Evolutionary conservation across 495 filamentous ascomycete genomes (phyloP).

Genomic region (Penicillium nucicola): DNA sequence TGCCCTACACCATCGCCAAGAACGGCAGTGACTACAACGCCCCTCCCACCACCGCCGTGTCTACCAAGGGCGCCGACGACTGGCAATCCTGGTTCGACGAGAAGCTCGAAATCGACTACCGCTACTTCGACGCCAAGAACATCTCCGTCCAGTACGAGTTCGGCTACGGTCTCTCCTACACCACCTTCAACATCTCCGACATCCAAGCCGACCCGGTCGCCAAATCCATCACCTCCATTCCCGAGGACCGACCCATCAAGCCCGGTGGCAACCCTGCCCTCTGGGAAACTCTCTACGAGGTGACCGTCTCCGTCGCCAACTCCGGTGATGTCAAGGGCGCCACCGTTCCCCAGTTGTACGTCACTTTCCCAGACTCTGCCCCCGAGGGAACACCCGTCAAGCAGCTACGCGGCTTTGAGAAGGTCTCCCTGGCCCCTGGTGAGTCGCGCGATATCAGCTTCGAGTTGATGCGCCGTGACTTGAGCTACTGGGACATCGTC

Average conservation of each 20-base stretch:
- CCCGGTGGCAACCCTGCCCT: slow-evolving; percentile 51
- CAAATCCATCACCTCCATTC: background rate
- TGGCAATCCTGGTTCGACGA: slow-evolving; percentile 60
- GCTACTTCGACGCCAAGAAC: slow-evolving; percentile 57
- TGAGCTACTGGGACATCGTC: slow-evolving; percentile 61
- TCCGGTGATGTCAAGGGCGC: slow-evolving; percentile 48
- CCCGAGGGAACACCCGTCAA: slow-evolving; percentile 6
- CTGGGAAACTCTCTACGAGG: slow-evolving; percentile 53
- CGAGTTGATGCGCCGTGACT: slow-evolving; percentile 55
- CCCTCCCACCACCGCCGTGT: background rate
- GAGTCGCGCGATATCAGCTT: slow-evolving; percentile 45
- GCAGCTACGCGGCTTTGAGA: slow-evolving; percentile 59
- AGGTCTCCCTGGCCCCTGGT: slow-evolving; percentile 42
- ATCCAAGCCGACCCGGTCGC: background rate
- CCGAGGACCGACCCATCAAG: background rate
- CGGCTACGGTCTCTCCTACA: slow-evolving; percentile 65
- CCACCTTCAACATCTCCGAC: slow-evolving; percentile 43
- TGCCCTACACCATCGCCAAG: slow-evolving; percentile 68
- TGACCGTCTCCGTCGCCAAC: slow-evolving; percentile 54
- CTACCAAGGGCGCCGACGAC: slow-evolving; percentile 22
- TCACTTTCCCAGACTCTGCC: slow-evolving; percentile 26
- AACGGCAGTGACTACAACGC: slow-evolving; percentile 55
- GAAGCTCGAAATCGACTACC: slow-evolving; percentile 63
- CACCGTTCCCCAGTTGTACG: slow-evolving; percentile 64
- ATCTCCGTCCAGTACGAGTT: slow-evolving; percentile 61